phyloP scores from a whole-genome alignment of 495 filamentous ascomycete genomes.

The Oidiodendron maius region DNA sequence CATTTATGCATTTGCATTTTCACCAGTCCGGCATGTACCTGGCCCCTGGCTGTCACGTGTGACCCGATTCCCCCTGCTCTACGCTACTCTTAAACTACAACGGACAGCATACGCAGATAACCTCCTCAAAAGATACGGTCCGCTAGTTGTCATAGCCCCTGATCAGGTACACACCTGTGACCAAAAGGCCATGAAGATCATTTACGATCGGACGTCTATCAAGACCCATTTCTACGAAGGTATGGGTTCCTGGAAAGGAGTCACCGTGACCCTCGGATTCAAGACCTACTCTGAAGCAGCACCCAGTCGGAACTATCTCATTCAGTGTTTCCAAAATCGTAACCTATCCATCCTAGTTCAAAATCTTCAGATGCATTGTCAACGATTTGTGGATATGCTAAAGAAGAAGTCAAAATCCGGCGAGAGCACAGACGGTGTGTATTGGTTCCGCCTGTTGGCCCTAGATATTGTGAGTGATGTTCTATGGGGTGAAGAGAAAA shows the following conservation, averaged over 20 bases:
- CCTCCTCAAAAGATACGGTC: background rate
- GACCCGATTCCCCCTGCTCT: too few species aligned
- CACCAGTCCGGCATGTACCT: too few species aligned
- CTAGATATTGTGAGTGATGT: too few species aligned
- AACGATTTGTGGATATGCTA: too few species aligned
- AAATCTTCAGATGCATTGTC: too few species aligned
- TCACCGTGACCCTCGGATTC: slow-evolving; percentile 2
- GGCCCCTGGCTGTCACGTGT: too few species aligned
- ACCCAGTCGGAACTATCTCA: background rate
- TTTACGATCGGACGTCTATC: slow-evolving; percentile 2
- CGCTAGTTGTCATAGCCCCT: background rate
- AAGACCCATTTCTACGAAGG: background rate
- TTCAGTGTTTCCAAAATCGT: background rate
- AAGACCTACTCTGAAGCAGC: slow-evolving; percentile 1
- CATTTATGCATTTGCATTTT: too few species aligned
- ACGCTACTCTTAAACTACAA: too few species aligned
- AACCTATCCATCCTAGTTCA: background rate
- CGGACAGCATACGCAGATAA: background rate
- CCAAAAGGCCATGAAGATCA: slow-evolving; percentile 3
- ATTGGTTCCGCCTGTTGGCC: too few species aligned
- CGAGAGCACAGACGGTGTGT: too few species aligned
- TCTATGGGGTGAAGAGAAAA: too few species aligned
- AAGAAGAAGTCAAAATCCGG: too few species aligned
- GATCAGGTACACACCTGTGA: slow-evolving; percentile 3
- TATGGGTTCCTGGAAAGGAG: slow-evolving; percentile 1